Percentiles rank a stretch among this genome's conserved stretches.
Conservation (phyloP, 1,284 basidiomycete genomes). For the Vanrija sp. region DNA sequence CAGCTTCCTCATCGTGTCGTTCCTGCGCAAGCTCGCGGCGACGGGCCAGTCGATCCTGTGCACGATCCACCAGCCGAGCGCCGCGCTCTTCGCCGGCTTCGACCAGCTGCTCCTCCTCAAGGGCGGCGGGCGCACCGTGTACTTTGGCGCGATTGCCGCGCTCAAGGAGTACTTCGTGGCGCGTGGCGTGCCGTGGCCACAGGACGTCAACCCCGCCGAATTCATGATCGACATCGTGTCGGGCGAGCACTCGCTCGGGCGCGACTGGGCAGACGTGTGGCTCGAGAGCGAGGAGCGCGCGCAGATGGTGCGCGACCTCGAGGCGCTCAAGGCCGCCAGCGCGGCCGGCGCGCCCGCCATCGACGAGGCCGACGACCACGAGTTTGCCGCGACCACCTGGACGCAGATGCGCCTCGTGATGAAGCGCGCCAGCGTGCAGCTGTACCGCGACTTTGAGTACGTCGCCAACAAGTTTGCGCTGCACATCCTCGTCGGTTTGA, state of each 20-base stretch:
- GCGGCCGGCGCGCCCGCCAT: no score
- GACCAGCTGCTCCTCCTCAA: constrained; percentile 62
- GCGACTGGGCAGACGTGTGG: constrained; percentile 72
- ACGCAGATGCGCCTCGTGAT: constrained; percentile 37
- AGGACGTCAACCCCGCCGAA: constrained; percentile 54
- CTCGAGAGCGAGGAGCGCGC: constrained; percentile 50
- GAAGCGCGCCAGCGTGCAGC: constrained; percentile 34
- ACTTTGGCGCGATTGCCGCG: constrained; percentile 54
- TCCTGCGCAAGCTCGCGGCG: constrained; percentile 56
- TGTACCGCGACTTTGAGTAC: constrained; percentile 44
- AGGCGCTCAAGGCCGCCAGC: constrained; percentile 32
- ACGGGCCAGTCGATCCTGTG: constrained; percentile 50
- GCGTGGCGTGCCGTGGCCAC: constrained; percentile 35
- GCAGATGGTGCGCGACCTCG: constrained; percentile 47
- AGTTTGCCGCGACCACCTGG: constrained; percentile 35
- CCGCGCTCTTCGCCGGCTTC: constrained; percentile 63
- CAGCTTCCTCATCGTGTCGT: constrained; percentile 57
- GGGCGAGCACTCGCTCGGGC: constrained; percentile 36
- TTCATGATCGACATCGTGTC: constrained; percentile 48
- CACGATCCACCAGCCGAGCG: constrained; percentile 58
- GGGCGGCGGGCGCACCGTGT: constrained; percentile 54
- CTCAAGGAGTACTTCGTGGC: constrained; percentile 54
- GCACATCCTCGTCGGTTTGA: constrained; percentile 35
- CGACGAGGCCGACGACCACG: constrained; percentile 27
- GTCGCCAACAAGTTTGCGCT: constrained; percentile 42